A percentile compares a stretch with the other conserved stretches of the same genome.
Evolutionary conservation across 2,329 filamentous ascomycete genomes (phyloP).

Genomic region (Leptographium galeiforme): DNA sequence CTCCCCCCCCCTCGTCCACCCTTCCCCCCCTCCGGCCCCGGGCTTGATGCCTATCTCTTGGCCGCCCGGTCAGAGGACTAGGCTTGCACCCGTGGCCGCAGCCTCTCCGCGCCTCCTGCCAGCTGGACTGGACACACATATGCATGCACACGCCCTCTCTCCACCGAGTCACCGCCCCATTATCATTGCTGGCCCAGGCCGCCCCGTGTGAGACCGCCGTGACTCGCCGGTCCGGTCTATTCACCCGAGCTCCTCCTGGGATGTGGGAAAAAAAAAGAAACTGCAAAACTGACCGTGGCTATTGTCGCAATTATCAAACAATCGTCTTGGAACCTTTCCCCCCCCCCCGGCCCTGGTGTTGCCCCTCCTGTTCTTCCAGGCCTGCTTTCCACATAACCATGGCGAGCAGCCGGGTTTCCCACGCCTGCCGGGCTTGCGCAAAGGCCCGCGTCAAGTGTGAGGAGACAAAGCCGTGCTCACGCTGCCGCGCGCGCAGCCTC

Average conservation of each 20-base stretch:
- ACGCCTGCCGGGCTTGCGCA: conserved; percentile 40
- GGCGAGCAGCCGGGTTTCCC: conserved; percentile 29
- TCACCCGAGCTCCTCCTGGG: too few relatives aligned
- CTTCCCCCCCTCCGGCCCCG: too few relatives aligned
- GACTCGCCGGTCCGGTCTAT: too few relatives aligned
- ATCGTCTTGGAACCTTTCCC: neutral
- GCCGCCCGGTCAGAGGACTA: neutral
- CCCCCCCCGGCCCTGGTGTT: neutral
- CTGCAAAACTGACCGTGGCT: too few relatives aligned
- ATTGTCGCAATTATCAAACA: neutral
- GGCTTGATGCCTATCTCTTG: neutral
- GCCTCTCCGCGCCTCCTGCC: neutral
- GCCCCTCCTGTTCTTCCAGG: neutral
- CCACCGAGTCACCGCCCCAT: neutral
- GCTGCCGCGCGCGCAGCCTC: conserved; percentile 33
- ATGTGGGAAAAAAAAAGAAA: too few relatives aligned
- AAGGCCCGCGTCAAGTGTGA: conserved; percentile 41
- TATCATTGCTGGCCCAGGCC: neutral
- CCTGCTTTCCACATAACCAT: neutral
- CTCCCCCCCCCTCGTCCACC: neutral
- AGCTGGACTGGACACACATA: neutral
- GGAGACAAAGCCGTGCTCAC: conserved; percentile 37
- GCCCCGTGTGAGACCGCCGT: too few relatives aligned
- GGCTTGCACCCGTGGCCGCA: neutral
- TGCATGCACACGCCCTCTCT: neutral